phyloP scores from a whole-genome alignment of 2,329 filamentous ascomycete genomes.

The Diplocarpon rosae region DNA sequence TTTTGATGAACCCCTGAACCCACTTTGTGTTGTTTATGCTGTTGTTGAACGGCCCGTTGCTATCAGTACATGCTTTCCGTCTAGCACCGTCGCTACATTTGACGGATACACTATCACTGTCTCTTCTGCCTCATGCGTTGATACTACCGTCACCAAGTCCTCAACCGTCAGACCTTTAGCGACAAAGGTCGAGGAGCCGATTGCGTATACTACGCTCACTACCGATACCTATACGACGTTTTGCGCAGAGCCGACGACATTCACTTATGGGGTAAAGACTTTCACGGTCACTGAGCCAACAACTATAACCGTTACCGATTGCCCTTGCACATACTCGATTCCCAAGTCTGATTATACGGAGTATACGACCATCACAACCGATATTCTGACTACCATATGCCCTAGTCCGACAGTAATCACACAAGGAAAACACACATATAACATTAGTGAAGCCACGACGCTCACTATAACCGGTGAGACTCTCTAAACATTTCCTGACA shows the following conservation, averaged over 20 bases:
- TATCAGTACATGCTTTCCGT: constrained; percentile 1
- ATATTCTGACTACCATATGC: neutral
- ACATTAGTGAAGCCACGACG: neutral
- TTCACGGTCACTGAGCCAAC: neutral
- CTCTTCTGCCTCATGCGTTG: constrained; percentile 1
- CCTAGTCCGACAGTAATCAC: neutral
- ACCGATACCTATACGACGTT: neutral
- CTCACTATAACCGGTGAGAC: constrained; percentile 1
- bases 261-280: neutral
- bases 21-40: constrained; percentile 2
- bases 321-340: neutral
- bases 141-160: constrained; percentile 1
- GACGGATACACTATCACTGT: neutral
- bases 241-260: neutral
- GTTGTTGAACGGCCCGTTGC: neutral
- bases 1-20: constrained; percentile 1
- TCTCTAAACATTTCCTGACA: no score
- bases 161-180: neutral
- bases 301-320: neutral
- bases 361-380: constrained; percentile 2
- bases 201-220: neutral
- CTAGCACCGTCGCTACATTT: neutral
- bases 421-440: neutral
- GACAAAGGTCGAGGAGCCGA: neutral
- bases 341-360: neutral